Percentiles rank a stretch among this genome's conserved stretches.
These are phyloP conservation scores for Gonium pectorale DNA, from an alignment of 139 green algal genomes.

Conservation along the genomic window DNA sequence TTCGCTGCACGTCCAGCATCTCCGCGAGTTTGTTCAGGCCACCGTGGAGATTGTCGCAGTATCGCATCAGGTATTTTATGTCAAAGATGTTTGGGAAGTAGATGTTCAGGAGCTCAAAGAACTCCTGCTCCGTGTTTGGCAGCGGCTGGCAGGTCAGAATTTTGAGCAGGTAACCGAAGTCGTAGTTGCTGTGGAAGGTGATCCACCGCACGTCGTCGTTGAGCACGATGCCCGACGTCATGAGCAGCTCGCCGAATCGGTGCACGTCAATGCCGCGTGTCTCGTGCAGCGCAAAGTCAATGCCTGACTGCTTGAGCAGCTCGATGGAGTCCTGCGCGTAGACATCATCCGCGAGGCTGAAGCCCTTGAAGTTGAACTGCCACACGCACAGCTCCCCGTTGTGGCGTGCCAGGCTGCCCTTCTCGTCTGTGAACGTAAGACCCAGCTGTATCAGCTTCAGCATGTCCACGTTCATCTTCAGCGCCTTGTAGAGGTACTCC, in stretches of 20 bases:
- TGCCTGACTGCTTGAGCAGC: constrained; percentile 94
- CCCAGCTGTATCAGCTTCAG: constrained; percentile 99
- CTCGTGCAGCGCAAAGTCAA: constrained; percentile 95
- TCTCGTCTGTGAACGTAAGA: constrained; percentile 94
- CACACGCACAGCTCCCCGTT: constrained; percentile 94
- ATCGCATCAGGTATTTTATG: constrained; percentile 99
- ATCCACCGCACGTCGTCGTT: constrained; percentile 89
- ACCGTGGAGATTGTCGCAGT: constrained; percentile 95
- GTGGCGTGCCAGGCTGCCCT: constrained; percentile 89
- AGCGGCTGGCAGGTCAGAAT: constrained; percentile 93
- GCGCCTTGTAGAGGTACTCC: constrained; percentile 96
- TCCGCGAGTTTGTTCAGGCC: constrained; percentile 98
- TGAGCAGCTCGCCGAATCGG: constrained; percentile 97
- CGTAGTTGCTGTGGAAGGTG: constrained; percentile 89
- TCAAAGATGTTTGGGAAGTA: constrained; percentile 98
- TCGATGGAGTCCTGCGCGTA: constrained; percentile 98
- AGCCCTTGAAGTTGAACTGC: constrained; percentile 99
- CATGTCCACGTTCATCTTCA: constrained; percentile 98
- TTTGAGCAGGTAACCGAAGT: constrained; percentile 99
- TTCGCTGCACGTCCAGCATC: constrained; percentile 90
- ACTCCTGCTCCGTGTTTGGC: constrained; percentile 89
- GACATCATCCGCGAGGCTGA: constrained; percentile 93
- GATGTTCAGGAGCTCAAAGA: constrained; percentile 93
- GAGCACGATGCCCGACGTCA: constrained; percentile 95
- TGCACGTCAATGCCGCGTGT: constrained; percentile 92